Evolutionary conservation across 805 yeast species (phyloP).

Genomic region (Ogataea nitratoaversa): DNA sequence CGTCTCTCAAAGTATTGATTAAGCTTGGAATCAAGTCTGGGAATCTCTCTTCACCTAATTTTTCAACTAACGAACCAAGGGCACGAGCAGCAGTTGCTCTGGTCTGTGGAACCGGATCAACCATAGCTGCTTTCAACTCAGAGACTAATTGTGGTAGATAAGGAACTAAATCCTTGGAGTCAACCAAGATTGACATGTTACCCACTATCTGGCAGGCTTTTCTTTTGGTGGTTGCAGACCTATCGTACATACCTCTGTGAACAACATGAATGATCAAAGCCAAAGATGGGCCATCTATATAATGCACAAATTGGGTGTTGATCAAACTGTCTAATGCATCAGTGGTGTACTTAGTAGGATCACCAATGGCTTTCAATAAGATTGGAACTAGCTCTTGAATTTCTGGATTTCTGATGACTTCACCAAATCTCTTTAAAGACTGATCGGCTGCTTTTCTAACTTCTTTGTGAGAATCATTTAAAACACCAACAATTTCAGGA

Average conservation of each 20-base stretch:
- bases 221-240: constrained; percentile 89
- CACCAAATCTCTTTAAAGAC: constrained; percentile 87
- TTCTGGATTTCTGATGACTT: constrained; percentile 95
- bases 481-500: constrained; percentile 93
- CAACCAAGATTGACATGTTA: constrained; percentile 95
- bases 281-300: constrained; percentile 95
- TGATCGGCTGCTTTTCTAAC: constrained; percentile 93
- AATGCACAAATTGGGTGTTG: constrained; percentile 91
- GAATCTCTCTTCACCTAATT: constrained; percentile 93
- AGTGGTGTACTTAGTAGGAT: constrained; percentile 88
- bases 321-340: constrained; percentile 81
- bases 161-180: constrained; percentile 77
- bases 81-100: constrained; percentile 98
- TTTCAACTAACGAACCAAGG: constrained; percentile 91
- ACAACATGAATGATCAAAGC: constrained; percentile 93
- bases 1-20: constrained; percentile 71
- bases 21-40: constrained; percentile 85
- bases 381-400: constrained; percentile 87
- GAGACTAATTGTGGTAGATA: constrained; percentile 73
- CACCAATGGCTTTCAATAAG: constrained; percentile 88
- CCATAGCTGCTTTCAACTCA: constrained; percentile 91
- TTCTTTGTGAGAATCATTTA: constrained; percentile 94
- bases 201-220: constrained; percentile 98
- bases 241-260: constrained; percentile 90
- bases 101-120: constrained; percentile 96